phyloP scores from a whole-genome alignment of 1,284 basidiomycete species.

The Lignosus rhinocerotis region DNA sequence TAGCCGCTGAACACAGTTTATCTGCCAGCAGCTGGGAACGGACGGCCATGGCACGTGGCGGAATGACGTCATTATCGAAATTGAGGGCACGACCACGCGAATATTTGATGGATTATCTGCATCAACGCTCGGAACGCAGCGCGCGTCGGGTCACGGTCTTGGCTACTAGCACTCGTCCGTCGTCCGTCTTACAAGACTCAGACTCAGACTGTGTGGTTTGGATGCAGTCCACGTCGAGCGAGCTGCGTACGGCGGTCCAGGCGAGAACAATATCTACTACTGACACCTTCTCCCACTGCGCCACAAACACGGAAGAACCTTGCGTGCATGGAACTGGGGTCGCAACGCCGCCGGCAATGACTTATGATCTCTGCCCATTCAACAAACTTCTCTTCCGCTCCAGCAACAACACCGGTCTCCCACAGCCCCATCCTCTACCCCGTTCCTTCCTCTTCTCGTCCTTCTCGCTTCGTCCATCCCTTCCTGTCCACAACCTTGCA shows the following conservation, averaged over 20 bases:
- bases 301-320: constrained; percentile 11
- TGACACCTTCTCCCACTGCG: constrained; percentile 1
- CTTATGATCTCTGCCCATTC: neutral
- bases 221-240: neutral
- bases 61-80: constrained; percentile 18
- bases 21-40: too few species aligned
- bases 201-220: neutral
- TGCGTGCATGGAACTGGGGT: constrained; percentile 13
- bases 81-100: neutral
- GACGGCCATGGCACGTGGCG: neutral
- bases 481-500: neutral
- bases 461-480: neutral
- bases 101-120: neutral
- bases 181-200: neutral
- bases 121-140: neutral
- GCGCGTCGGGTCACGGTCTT: neutral
- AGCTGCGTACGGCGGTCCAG: neutral
- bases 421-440: neutral
- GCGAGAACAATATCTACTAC: neutral
- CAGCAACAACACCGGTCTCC: constrained; percentile 4
- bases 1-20: too few species aligned
- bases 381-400: constrained; percentile 4
- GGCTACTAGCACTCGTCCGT: neutral
- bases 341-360: neutral
- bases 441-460: neutral